These are phyloP conservation scores for Diaporthe citri DNA, from an alignment of 2,329 filamentous ascomycete species.

Conservation along the genomic window DNA sequence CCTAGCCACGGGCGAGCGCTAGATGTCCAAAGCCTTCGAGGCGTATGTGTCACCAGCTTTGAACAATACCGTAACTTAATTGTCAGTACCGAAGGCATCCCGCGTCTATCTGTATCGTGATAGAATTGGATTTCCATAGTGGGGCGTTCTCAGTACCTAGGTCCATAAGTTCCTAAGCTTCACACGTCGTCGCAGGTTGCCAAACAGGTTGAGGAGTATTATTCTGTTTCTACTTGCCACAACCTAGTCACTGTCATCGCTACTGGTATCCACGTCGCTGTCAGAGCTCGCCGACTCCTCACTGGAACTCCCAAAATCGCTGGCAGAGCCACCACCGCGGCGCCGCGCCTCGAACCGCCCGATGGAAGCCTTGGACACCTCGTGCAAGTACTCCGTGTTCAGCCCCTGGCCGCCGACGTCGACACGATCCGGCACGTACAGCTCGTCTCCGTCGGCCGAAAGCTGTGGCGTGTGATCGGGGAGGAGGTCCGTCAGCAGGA, in stretches of 20 bases:
- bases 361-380: background rate
- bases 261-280: background rate
- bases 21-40: no score
- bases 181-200: no score
- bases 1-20: no score
- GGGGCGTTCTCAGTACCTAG: no score
- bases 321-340: background rate
- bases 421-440: slow-evolving; percentile 6
- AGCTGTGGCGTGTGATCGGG: background rate
- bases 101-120: no score
- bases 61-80: no score
- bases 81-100: no score
- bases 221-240: no score
- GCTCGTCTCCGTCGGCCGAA: background rate
- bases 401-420: background rate
- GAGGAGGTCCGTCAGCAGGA: background rate
- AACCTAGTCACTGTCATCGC: background rate
- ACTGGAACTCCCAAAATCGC: no score
- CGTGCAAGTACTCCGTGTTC: background rate
- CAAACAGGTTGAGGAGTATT: background rate
- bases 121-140: no score
- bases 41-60: no score
- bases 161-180: no score
- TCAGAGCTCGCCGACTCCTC: background rate
- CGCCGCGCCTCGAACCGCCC: background rate